These are phyloP conservation scores for Dothideomycetes sp. DNA, from an alignment of 2,329 filamentous ascomycete species.

Conservation along the genomic window DNA sequence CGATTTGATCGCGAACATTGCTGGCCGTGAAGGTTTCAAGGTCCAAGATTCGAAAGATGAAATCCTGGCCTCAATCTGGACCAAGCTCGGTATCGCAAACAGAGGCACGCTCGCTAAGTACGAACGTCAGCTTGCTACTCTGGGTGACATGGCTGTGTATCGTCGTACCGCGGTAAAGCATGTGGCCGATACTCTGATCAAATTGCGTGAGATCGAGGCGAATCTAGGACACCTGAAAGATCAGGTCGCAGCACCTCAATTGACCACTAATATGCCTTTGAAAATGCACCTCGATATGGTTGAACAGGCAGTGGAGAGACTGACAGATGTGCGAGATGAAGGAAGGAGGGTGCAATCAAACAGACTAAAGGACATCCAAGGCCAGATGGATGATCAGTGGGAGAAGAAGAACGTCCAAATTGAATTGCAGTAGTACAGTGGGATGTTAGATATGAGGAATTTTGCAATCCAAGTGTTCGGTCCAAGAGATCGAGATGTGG, in stretches of 20 bases:
- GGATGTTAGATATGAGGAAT: too few relatives aligned
- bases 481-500: too few relatives aligned
- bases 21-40: slow-evolving; percentile 52
- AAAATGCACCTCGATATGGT: slow-evolving; percentile 69
- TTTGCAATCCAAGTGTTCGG: too few relatives aligned
- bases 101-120: slow-evolving; percentile 50
- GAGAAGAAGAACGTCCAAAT: slow-evolving; percentile 6
- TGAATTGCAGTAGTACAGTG: not conserved
- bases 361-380: slow-evolving; percentile 12
- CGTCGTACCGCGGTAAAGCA: slow-evolving; percentile 57
- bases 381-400: slow-evolving; percentile 5
- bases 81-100: slow-evolving; percentile 64
- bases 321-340: slow-evolving; percentile 55
- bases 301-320: slow-evolving; percentile 59
- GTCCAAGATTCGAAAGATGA: slow-evolving; percentile 54
- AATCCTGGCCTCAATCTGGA: slow-evolving; percentile 63
- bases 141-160: slow-evolving; percentile 58
- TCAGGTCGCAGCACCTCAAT: slow-evolving; percentile 56
- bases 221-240: slow-evolving; percentile 64
- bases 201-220: slow-evolving; percentile 63
- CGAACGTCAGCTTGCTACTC: slow-evolving; percentile 53
- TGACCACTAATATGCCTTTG: slow-evolving; percentile 51
- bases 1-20: slow-evolving; percentile 59
- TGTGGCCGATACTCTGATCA: slow-evolving; percentile 60
- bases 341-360: slow-evolving; percentile 20